Conservation (phyloP, 108 stramenopile species). For the Bacterosira constricta region DNA sequence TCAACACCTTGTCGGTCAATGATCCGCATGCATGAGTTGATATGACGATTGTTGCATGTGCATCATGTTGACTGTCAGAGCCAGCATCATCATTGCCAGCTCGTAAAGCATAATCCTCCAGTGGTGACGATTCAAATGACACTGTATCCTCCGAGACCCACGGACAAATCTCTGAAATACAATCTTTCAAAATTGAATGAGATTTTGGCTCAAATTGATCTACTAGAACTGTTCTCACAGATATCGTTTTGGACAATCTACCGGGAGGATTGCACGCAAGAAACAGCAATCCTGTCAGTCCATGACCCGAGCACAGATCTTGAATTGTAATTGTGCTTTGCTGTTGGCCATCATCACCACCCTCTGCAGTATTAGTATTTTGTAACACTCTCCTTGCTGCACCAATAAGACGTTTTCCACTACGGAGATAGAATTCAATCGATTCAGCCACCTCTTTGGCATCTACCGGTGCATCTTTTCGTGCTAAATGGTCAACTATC, state of each 20-base stretch:
- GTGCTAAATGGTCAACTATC: conserved; percentile 54
- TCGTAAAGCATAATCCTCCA: conserved; percentile 21
- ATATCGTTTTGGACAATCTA: background rate
- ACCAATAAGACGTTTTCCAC: conserved; percentile 48
- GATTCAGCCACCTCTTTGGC: conserved; percentile 59
- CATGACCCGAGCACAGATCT: conserved; percentile 60
- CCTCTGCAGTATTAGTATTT: background rate
- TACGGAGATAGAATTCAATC: conserved; percentile 57
- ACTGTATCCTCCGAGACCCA: conserved; percentile 41
- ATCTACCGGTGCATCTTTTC: conserved; percentile 59
- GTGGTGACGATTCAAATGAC: conserved; percentile 14
- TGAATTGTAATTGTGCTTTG: conserved; percentile 26
- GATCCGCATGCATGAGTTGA: conserved; percentile 59
- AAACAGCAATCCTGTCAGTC: conserved; percentile 61
- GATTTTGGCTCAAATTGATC: conserved; percentile 53
- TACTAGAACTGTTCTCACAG: conserved; percentile 22
- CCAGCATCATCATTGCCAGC: background rate
- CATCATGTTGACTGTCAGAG: background rate
- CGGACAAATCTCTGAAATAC: conserved; percentile 54
- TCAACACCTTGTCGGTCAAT: conserved; percentile 42
- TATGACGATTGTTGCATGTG: conserved; percentile 37
- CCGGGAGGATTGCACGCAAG: conserved; percentile 61
- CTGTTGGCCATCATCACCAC: background rate
- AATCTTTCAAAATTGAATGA: conserved; percentile 45
- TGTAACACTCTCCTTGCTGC: conserved; percentile 34